A percentile compares a stretch with the other conserved stretches of the same genome.
phyloP scores from a whole-genome alignment of 208 protist species.

The Crithidia mellificae region DNA sequence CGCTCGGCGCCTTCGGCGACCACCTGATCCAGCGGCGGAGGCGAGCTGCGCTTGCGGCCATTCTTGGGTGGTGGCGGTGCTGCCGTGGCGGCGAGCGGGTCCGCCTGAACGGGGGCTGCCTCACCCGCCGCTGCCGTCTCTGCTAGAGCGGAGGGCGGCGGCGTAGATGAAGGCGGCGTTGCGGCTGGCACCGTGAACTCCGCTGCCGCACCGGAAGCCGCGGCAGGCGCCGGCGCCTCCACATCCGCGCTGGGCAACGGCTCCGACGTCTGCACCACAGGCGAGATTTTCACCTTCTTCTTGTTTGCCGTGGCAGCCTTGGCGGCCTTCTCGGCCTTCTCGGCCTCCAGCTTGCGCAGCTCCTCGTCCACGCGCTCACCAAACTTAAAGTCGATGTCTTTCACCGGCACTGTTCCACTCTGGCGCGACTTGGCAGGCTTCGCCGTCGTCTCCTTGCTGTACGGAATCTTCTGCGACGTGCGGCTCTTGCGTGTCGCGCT shows the following conservation, averaged over 20 bases:
- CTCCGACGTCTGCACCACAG: not conserved
- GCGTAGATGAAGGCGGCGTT: not conserved
- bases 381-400: constrained; percentile 55
- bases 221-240: not conserved
- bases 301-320: not conserved
- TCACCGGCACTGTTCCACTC: constrained; percentile 9
- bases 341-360: constrained; percentile 25
- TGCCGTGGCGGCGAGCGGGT: not conserved
- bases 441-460: constrained; percentile 2
- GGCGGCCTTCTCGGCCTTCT: not conserved
- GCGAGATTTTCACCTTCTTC: not conserved
- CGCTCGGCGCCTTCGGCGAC: constrained; percentile 1
- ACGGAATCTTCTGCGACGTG: constrained; percentile 16
- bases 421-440: not conserved
- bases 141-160: too few species aligned
- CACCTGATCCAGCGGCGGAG: constrained; percentile 16
- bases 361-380: constrained; percentile 31
- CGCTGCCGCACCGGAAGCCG: not conserved
- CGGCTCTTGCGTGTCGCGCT: constrained; percentile 8
- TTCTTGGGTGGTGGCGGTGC: not conserved
- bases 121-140: too few species aligned
- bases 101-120: too few species aligned
- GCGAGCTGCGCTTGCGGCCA: constrained; percentile 9
- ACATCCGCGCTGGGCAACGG: not conserved
- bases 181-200: not conserved